Base-by-base conservation (phyloP, 2,329 filamentous ascomycete genomes). In the Hypoxylon sp. region DNA sequence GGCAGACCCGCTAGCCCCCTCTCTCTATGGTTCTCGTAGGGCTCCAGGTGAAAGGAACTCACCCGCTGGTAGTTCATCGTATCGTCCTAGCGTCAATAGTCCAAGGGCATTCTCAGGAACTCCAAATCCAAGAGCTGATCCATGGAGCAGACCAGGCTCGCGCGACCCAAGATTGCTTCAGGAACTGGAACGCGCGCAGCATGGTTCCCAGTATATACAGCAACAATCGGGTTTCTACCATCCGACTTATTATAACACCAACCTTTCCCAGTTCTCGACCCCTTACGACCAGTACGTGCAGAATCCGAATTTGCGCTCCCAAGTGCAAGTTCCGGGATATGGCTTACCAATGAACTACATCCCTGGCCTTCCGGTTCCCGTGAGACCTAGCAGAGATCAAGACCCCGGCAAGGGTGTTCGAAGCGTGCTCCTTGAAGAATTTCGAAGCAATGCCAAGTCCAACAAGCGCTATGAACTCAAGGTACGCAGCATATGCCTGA, bases 401-500 rank as follows among this genome's bases (percentile, higher is more conserved):
- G 89, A 92, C 59, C 80, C 84, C 1, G 83, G 84, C 13, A 87
- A 88, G 66, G 87, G 87, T 59, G 81, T 91, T 13, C 88, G 93
- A 74, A 97, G 94, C 78, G 81, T 85, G 13, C 81, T 94, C 8
- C 84, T 98, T 1, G 91, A 94, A 68, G 93, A 97, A 31, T 98
- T 97, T 80, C 89, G 92, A 46, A 85, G 86, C 10, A 92, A 90
- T 75, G 87, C 86, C 72, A 97, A 94, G 79, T 88, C 87, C 0
- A 94, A 86, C 78, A 86, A 84, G 78, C 88, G 90, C 17, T 97
- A 90, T 75, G 94, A 97, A 74, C 84, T 99, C 9, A 94, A 93
- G 82, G 88, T 90, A 80, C 58, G 77, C 61, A 4, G 63, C 39
- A 46, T 11, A 19, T 14, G 13, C 19, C 50, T 55, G 46, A 14